Evolutionary conservation across 2,329 filamentous ascomycete species (phyloP), one percentile per base, ranked within the genome.

Genomic region (Diaporthe sp.): DNA sequence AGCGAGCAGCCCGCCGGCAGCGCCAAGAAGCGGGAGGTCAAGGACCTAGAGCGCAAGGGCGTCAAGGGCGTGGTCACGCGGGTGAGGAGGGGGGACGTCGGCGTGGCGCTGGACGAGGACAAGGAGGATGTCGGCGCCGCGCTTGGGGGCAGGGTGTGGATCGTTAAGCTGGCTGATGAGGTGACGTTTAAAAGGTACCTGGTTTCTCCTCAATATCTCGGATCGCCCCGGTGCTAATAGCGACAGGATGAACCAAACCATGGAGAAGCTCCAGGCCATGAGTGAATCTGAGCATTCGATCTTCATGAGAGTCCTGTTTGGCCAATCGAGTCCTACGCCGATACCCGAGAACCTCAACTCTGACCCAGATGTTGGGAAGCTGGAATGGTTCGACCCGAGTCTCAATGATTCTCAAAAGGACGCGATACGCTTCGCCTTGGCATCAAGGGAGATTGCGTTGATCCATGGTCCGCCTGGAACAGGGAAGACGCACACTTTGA

Each of bases 401-500:
- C 84, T 94, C 30, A 93, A 94, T 79, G 89, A 91, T 17, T 91
- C 89, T 17, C 92, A 94, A 80, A 92, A 92, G 78, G 90, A 92
- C 73, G 92, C 92, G 22, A 91, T 94, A 74, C 84, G 91, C n/a
- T 99, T 98, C 81, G 95, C 96, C 0, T 85, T 99, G 71, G 93
- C 92, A 9, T 93, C 94, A 1, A 89, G 88, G 71, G 95, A 98
- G 80, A 89, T 98, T 38, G 94, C 95, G 3, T 87, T 98, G 75
- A 98, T 99, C 71, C 97, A 99, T 81, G 97, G 97, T 0, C 97
- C 97, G 0, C 97, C 97, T 0, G 97, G 97, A 1, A 99, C 97
- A 0, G 97, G 97, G 66, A 99, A 99, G 83, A 99, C 97, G 0
- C 96, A 98, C 82, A 98, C 97, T 0, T 86, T 99, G 52, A 96